Conservation (phyloP, 176 grass and related monocot genomes). For the Oropetium thomaeum region DNA sequence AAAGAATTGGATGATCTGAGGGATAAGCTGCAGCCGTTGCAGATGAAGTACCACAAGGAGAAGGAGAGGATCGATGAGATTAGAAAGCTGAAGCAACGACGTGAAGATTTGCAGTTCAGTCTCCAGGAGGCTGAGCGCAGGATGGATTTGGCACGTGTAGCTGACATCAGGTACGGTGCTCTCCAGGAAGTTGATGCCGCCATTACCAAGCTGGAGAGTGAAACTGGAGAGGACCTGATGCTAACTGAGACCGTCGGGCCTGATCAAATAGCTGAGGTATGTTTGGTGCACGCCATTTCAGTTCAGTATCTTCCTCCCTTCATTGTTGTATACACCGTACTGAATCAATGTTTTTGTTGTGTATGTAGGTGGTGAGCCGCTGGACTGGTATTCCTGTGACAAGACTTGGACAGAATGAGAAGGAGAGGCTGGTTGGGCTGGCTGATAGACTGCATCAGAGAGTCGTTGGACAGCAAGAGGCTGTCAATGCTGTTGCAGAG, state of each 20-base stretch:
- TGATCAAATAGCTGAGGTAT: constrained; percentile 72
- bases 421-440: constrained; percentile 63
- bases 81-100: constrained; percentile 55
- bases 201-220: constrained; percentile 51
- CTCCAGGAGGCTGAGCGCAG: constrained; percentile 53
- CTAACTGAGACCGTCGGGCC: constrained; percentile 55
- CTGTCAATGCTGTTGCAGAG: constrained; percentile 73
- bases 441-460: constrained; percentile 62
- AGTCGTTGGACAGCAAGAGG: constrained; percentile 50
- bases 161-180: constrained; percentile 51
- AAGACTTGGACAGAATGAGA: constrained; percentile 76
- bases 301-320: not conserved
- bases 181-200: constrained; percentile 47
- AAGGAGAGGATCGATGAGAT: constrained; percentile 60
- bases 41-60: constrained; percentile 55
- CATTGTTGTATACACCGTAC: not conserved
- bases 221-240: constrained; percentile 51
- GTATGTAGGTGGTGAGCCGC: constrained; percentile 49
- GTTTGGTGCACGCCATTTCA: not conserved
- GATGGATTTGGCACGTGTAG: constrained; percentile 62
- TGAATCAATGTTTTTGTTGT: not conserved
- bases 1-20: constrained; percentile 62
- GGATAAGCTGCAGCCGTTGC: constrained; percentile 51
- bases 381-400: constrained; percentile 90
- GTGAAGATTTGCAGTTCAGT: constrained; percentile 48